phyloP scores from a whole-genome alignment of 768 basidiomycete genomes.

The Boletales sp. region DNA sequence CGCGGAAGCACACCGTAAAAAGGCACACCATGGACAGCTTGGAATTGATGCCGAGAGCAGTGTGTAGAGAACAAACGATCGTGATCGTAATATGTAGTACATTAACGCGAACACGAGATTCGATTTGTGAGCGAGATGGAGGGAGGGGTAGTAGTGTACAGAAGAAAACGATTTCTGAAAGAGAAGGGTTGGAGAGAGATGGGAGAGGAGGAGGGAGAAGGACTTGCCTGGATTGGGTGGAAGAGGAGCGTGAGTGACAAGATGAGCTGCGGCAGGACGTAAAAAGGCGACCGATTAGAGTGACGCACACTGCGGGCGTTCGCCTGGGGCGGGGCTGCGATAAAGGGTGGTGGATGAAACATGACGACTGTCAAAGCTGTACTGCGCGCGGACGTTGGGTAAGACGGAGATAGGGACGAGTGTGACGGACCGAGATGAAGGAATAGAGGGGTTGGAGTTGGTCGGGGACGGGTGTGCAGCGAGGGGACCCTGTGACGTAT shows the following conservation, averaged over 20 bases:
- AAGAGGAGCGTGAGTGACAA: slow-evolving; percentile 64
- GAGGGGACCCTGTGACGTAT: slow-evolving; percentile 23
- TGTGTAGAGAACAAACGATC: slow-evolving; percentile 20
- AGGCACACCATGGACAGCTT: slow-evolving; percentile 56
- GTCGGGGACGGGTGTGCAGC: slow-evolving; percentile 17
- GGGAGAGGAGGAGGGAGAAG: slow-evolving; percentile 7
- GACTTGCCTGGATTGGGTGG: slow-evolving; percentile 64
- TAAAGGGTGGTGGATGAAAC: slow-evolving; percentile 56
- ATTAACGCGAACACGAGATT: slow-evolving; percentile 42
- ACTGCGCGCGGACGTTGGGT: slow-evolving; percentile 40
- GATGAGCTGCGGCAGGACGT: slow-evolving; percentile 42
- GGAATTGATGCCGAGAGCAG: slow-evolving; percentile 47
- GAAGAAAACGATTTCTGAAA: slow-evolving; percentile 63
- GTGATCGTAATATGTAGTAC: slow-evolving; percentile 23
- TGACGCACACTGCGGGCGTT: slow-evolving; percentile 51
- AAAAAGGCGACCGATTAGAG: slow-evolving; percentile 19
- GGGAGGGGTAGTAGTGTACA: slow-evolving; percentile 61
- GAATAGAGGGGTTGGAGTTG: slow-evolving; percentile 30
- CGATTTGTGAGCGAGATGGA: slow-evolving; percentile 59
- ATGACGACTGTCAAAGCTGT: slow-evolving; percentile 62
- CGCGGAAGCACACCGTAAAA: slow-evolving; percentile 57
- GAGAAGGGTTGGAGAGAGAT: slow-evolving; percentile 5
- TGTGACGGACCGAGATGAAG: slow-evolving; percentile 41
- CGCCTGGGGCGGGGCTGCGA: slow-evolving; percentile 37
- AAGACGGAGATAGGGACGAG: neutral